Evolutionary conservation across 176 grass and related monocot species (phyloP).

Genomic region (Themeda triandra): DNA sequence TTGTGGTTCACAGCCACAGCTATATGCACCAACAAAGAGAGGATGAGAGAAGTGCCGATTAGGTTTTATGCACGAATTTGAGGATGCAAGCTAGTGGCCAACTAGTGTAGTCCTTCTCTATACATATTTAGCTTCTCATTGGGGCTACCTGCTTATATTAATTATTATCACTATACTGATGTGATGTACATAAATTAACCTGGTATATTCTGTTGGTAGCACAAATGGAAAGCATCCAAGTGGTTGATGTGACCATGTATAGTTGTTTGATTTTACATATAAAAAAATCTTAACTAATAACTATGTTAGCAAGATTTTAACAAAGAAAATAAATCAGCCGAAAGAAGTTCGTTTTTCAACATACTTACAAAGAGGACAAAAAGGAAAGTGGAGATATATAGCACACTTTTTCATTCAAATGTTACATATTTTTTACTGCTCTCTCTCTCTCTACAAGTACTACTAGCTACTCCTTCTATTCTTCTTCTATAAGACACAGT

Average conservation of each 20-base stretch:
- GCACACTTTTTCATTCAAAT: background rate
- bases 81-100: slow-evolving; percentile 20
- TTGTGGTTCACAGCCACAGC: background rate
- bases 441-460: too few species aligned
- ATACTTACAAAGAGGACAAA: too few species aligned
- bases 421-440: too few species aligned
- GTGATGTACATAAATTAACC: background rate
- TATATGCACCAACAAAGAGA: slow-evolving; percentile 13
- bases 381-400: too few species aligned
- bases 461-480: too few species aligned
- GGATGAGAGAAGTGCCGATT: slow-evolving; percentile 13
- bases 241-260: background rate
- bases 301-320: background rate
- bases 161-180: background rate
- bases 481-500: too few species aligned
- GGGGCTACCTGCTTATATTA: background rate
- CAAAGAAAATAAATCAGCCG: background rate
- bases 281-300: background rate
- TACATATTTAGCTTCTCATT: slow-evolving; percentile 1
- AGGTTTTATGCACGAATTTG: slow-evolving; percentile 37
- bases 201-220: slow-evolving; percentile 1
- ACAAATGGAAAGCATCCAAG: slow-evolving; percentile 14
- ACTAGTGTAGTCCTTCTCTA: slow-evolving; percentile 14
- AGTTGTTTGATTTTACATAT: background rate
- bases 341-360: background rate